Evolutionary conservation across 345 rosid species (phyloP).

Genomic region (Brassica rapa): DNA sequence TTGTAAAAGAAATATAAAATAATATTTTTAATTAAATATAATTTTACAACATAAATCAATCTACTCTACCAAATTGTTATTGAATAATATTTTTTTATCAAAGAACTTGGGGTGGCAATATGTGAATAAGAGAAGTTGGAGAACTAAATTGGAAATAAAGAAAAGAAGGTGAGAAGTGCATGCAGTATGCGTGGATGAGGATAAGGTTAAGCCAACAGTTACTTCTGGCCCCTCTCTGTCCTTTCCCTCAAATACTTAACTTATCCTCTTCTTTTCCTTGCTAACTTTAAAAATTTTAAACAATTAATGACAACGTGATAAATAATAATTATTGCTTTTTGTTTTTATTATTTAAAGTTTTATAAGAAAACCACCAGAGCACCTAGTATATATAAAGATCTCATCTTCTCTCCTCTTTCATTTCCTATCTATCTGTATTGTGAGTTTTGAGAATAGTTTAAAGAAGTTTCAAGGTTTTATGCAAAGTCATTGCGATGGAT

Average conservation of each 20-base stretch:
- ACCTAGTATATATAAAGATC: slow-evolving; percentile 27
- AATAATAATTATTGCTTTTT: not conserved
- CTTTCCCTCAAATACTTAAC: slow-evolving; percentile 13
- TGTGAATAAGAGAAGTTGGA: not conserved
- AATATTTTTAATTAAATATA: too few relatives aligned
- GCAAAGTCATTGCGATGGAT: slow-evolving; percentile 40
- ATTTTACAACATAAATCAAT: too few relatives aligned
- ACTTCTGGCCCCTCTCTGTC: slow-evolving; percentile 23
- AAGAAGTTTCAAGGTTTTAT: not conserved
- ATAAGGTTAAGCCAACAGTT: slow-evolving; percentile 41
- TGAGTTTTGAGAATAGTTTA: too few relatives aligned
- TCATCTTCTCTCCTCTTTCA: slow-evolving; percentile 26
- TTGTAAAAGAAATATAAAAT: too few relatives aligned
- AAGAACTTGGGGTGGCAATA: not conserved
- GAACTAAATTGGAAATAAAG: slow-evolving; percentile 18
- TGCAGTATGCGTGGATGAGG: slow-evolving; percentile 43
- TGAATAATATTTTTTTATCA: too few relatives aligned
- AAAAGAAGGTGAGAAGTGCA: slow-evolving; percentile 11
- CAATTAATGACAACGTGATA: slow-evolving; percentile 26
- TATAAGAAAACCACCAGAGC: slow-evolving; percentile 15
- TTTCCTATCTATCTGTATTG: slow-evolving; percentile 4
- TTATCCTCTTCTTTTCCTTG: slow-evolving; percentile 7
- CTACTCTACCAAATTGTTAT: too few relatives aligned
- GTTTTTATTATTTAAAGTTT: slow-evolving; percentile 17
- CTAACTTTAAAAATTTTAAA: not conserved